phyloP scores from a whole-genome alignment of 2,329 filamentous ascomycete genomes.

The Myriosclerotinia curreyana region DNA sequence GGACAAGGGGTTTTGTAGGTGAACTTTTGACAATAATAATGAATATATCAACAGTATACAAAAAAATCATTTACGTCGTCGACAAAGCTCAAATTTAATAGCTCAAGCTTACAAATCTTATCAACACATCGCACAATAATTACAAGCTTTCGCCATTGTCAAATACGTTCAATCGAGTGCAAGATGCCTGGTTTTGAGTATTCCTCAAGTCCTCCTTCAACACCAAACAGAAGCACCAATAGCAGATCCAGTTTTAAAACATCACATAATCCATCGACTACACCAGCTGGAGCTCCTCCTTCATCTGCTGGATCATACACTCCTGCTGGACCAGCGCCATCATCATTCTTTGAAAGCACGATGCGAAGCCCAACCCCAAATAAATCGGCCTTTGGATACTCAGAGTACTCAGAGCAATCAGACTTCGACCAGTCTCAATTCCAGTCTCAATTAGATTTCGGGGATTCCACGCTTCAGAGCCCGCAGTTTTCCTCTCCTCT shows the following conservation, averaged over 20 bases:
- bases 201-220: slow-evolving; percentile 40
- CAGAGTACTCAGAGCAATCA: slow-evolving; percentile 40
- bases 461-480: slow-evolving; percentile 26
- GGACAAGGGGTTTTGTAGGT: slow-evolving; percentile 15
- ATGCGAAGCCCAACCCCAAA: slow-evolving; percentile 41
- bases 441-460: slow-evolving; percentile 30
- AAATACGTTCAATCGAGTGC: not conserved
- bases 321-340: slow-evolving; percentile 52
- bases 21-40: slow-evolving; percentile 17
- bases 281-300: slow-evolving; percentile 55
- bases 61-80: not conserved
- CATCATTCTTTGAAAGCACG: slow-evolving; percentile 51
- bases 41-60: not conserved
- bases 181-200: slow-evolving; percentile 34
- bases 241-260: slow-evolving; percentile 34
- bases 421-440: slow-evolving; percentile 30
- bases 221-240: slow-evolving; percentile 38
- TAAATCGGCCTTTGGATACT: slow-evolving; percentile 33
- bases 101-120: not conserved
- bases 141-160: slow-evolving; percentile 5
- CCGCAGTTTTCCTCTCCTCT: slow-evolving; percentile 26
- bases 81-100: slow-evolving; percentile 11
- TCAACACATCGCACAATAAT: not conserved
- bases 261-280: slow-evolving; percentile 49
- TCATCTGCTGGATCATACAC: slow-evolving; percentile 53